Conservation (phyloP, 495 filamentous ascomycete genomes). For the Pyrenula massariospora region DNA sequence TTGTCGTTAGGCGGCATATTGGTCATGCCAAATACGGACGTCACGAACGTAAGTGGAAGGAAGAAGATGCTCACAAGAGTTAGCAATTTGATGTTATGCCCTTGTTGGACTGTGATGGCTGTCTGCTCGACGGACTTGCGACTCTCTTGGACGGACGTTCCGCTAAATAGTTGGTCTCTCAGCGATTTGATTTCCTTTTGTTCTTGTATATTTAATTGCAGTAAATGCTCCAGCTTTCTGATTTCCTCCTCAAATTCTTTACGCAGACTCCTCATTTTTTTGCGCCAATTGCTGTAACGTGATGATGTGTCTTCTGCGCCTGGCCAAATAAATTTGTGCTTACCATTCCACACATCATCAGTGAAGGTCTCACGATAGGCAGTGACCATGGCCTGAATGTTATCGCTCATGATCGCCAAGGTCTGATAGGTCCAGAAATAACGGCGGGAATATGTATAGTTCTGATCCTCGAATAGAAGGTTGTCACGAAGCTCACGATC, state of each 20-base stretch:
- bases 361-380: constrained; percentile 37
- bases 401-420: constrained; percentile 40
- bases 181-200: constrained; percentile 23
- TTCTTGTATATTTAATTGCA: constrained; percentile 9
- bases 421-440: constrained; percentile 50
- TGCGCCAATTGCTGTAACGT: constrained; percentile 14
- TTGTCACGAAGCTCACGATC: constrained; percentile 31
- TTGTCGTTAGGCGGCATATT: constrained; percentile 20
- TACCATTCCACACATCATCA: constrained; percentile 36
- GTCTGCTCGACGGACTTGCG: constrained; percentile 22
- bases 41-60: constrained; percentile 32
- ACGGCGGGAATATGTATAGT: constrained; percentile 40
- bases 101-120: constrained; percentile 20
- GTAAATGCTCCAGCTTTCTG: constrained; percentile 8
- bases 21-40: constrained; percentile 32
- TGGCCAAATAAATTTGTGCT: constrained; percentile 31
- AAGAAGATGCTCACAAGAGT: constrained; percentile 38
- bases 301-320: constrained; percentile 9
- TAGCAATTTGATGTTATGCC: constrained; percentile 34
- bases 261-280: constrained; percentile 11
- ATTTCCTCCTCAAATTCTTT: constrained; percentile 14
- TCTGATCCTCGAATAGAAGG: constrained; percentile 42
- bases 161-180: constrained; percentile 29
- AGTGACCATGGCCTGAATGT: constrained; percentile 37
- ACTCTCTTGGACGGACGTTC: constrained; percentile 27